Conservation (phyloP, 345 rosid species). For the Eucalyptus caleyi region DNA sequence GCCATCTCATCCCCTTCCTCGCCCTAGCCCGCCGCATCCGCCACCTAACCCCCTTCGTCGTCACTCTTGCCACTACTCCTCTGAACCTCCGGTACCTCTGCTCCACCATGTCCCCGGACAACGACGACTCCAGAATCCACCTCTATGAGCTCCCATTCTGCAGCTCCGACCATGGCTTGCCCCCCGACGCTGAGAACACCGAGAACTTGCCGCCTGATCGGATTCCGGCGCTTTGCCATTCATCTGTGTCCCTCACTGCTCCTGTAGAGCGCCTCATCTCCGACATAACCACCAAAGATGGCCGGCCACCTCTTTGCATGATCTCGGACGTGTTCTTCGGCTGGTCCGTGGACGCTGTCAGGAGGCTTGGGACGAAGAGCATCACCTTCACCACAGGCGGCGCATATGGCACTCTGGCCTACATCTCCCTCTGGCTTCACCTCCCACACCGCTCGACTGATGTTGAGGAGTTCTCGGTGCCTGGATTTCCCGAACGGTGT, state of each 20-base stretch:
- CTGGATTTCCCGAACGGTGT: constrained; percentile 29
- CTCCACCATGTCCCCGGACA: neutral
- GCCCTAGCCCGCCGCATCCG: constrained; percentile 22
- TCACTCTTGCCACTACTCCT: constrained; percentile 32
- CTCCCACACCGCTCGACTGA: constrained; percentile 21
- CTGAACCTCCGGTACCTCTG: constrained; percentile 20
- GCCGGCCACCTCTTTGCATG: constrained; percentile 22
- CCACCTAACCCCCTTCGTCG: constrained; percentile 6
- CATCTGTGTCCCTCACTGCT: neutral
- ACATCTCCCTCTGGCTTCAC: constrained; percentile 24
- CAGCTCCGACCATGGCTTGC: constrained; percentile 21
- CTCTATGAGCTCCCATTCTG: constrained; percentile 15
- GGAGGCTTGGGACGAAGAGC: constrained; percentile 6
- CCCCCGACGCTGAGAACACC: constrained; percentile 22
- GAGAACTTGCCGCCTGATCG: constrained; percentile 18
- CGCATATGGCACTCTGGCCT: constrained; percentile 28
- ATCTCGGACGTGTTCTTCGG: constrained; percentile 24
- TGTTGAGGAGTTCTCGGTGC: constrained; percentile 19
- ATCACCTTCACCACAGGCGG: constrained; percentile 15
- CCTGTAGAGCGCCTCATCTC: constrained; percentile 11
- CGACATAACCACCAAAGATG: neutral
- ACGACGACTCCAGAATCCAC: neutral
- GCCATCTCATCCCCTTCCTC: constrained; percentile 45
- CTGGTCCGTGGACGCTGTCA: constrained; percentile 22
- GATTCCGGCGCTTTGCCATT: neutral